Conservation (phyloP, 1,284 basidiomycete genomes). For the Leccinum subrobustum region DNA sequence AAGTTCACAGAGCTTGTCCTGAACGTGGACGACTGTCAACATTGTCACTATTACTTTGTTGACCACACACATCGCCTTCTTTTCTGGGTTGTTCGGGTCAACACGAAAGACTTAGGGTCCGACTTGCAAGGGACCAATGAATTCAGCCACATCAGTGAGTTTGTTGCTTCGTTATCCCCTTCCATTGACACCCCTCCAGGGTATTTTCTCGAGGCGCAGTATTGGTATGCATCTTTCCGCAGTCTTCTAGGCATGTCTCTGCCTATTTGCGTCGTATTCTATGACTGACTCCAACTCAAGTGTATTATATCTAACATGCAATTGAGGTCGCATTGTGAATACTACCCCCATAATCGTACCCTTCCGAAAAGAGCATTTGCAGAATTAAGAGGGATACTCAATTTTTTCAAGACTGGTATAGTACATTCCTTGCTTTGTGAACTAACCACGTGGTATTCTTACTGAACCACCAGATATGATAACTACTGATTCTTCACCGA, state of each 20-base stretch:
- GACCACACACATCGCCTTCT: conserved; percentile 19
- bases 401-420: conserved; percentile 19
- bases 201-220: conserved; percentile 17
- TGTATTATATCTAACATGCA: not conserved
- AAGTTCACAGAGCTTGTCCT: conserved; percentile 17
- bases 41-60: conserved; percentile 22
- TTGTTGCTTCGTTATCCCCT: not conserved
- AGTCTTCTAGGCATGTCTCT: not conserved
- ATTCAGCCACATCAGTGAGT: conserved; percentile 19
- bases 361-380: conserved; percentile 4
- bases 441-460: not conserved
- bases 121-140: conserved; percentile 8
- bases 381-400: conserved; percentile 22
- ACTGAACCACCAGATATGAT: conserved; percentile 16
- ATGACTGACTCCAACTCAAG: conserved; percentile 3
- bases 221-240: conserved; percentile 15
- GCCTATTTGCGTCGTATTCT: not conserved
- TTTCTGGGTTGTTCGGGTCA: conserved; percentile 18
- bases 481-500: conserved; percentile 21
- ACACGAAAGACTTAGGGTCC: not conserved
- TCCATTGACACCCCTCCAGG: conserved; percentile 9
- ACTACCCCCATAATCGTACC: conserved; percentile 15
- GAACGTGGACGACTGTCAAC: conserved; percentile 8
- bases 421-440: not conserved
- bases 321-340: conserved; percentile 22